These are phyloP conservation scores for Boletus tomentosulus DNA, from an alignment of 768 basidiomycete genomes.

Conservation along the genomic window DNA sequence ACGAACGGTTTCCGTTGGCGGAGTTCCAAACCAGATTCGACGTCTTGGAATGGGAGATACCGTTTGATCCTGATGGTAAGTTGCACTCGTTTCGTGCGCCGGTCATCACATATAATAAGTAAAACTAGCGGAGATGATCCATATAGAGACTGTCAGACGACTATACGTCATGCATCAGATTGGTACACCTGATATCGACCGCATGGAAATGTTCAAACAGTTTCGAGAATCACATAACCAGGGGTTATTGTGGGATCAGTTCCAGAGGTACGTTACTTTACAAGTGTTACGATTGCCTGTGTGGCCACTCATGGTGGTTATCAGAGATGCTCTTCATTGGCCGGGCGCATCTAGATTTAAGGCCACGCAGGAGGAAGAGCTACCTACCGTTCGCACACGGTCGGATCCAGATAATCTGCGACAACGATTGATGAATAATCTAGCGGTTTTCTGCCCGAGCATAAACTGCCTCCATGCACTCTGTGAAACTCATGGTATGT, in stretches of 20 bases:
- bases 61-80: conserved; percentile 50
- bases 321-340: conserved; percentile 40
- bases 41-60: conserved; percentile 34
- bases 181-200: conserved; percentile 35
- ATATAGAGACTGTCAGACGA: conserved; percentile 41
- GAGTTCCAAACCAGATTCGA: conserved; percentile 29
- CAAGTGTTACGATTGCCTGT: not conserved
- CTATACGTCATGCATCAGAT: conserved; percentile 32
- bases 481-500: conserved; percentile 40
- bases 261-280: conserved; percentile 36
- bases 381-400: conserved; percentile 6
- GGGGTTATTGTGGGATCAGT: conserved; percentile 41
- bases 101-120: not conserved
- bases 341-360: conserved; percentile 20
- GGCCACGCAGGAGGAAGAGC: not conserved
- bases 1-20: conserved; percentile 33
- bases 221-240: conserved; percentile 20
- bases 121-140: conserved; percentile 44
- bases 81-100: not conserved
- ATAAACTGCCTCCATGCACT: conserved; percentile 39
- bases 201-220: conserved; percentile 22
- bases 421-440: conserved; percentile 29
- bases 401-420: conserved; percentile 27
- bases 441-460: conserved; percentile 42
- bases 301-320: not conserved